phyloP scores from a whole-genome alignment of 495 filamentous ascomycete genomes.

The Cercophora sp. region DNA sequence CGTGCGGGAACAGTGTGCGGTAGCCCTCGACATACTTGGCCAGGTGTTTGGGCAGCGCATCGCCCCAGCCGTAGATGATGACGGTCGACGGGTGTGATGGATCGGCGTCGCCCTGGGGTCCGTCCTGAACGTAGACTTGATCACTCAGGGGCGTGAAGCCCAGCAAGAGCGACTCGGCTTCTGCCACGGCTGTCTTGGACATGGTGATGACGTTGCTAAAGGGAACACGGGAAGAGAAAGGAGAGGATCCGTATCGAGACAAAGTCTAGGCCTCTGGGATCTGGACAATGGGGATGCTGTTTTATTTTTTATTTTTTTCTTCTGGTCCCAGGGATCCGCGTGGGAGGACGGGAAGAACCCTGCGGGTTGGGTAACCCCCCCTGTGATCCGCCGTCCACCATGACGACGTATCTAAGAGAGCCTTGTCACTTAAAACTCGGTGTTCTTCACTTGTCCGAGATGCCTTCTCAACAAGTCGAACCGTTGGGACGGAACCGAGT shows the following conservation, averaged over 20 bases:
- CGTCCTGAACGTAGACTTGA: slow-evolving; percentile 16
- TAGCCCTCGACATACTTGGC: slow-evolving; percentile 53
- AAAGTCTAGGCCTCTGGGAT: too few relatives aligned
- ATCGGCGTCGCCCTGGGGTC: slow-evolving; percentile 3
- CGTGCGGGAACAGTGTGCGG: slow-evolving; percentile 43
- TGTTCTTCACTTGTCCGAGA: too few relatives aligned
- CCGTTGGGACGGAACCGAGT: slow-evolving; percentile 5
- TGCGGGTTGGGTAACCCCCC: too few relatives aligned
- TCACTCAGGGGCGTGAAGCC: slow-evolving; percentile 38
- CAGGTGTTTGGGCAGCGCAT: slow-evolving; percentile 49
- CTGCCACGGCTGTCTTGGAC: slow-evolving; percentile 7
- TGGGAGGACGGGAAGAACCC: too few relatives aligned
- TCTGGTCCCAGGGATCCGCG: too few relatives aligned
- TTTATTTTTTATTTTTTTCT: too few relatives aligned
- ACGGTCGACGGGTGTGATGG: slow-evolving; percentile 35
- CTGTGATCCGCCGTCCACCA: too few relatives aligned
- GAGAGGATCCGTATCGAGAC: too few relatives aligned
- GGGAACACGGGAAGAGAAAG: neutral
- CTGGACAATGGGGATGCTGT: too few relatives aligned
- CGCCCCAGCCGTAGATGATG: slow-evolving; percentile 53
- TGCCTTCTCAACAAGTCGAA: slow-evolving; percentile 9
- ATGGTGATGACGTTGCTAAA: neutral
- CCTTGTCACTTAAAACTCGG: too few relatives aligned
- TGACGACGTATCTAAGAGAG: too few relatives aligned
- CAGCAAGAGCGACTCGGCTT: too few relatives aligned